Evolutionary conservation across 1,139 yeast species (phyloP), one percentile per base, ranked within the genome.

Genomic region (Scheffersomyces parashehatae): DNA sequence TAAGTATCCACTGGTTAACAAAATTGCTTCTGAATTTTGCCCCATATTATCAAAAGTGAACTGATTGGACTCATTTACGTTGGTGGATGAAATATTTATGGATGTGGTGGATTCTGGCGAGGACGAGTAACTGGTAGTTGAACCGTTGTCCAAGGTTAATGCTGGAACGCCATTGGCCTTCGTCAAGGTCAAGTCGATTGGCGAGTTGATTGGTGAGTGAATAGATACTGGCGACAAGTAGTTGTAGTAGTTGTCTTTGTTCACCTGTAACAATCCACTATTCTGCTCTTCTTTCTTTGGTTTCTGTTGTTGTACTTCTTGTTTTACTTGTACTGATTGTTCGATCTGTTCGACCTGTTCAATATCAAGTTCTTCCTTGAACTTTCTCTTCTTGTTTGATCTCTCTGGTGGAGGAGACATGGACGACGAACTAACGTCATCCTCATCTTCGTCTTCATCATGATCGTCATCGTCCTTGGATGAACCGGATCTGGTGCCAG

Each of bases 21-120:
- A 74, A 73, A 72, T 71, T 65, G 62, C 78, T 73, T 70, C 79
- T 66, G 78, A 71, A 73, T 70, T 72, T 72, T 73, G 77, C 77
- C 69, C 77, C 75, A 70, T 60, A 42, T 53, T 54, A 64, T 69
- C 76, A 63, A 31, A 31, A 65, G 64, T 52, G 45, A 43, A 39
- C 37, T 39, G 28, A 13, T 36, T 26, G 35, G 46, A 46, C 33
- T 46, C 49, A 15, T 28, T 38, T 40, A 40, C 43, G 31, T 38
- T 47, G 50, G 44, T 34, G 38, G 39, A 28, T 37, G 26, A 20
- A 20, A 20, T 20, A 20, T 20, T 20, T 20, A 20, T 20, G 38
- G 31, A 37, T 33, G 44, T 29, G 31, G 20, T n/a, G 32, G 49
- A 30, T 35, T 41, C 43, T 7, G 49, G 44, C 15, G 43, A 35